Evolutionary conservation across 352 stramenopile genomes (phyloP).

Genomic region (Pythium insidiosum): DNA sequence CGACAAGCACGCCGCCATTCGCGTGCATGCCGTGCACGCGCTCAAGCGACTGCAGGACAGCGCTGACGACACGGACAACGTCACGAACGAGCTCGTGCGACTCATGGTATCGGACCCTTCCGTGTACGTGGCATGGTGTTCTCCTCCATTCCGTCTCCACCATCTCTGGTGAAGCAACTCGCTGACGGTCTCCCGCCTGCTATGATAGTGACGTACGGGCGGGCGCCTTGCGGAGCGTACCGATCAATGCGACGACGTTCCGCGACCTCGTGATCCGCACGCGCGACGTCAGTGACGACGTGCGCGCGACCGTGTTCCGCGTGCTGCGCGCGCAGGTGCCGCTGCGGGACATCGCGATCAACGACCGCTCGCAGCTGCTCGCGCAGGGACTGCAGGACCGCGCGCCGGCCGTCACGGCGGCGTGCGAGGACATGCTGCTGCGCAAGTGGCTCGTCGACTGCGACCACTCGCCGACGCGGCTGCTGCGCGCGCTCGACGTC

Average conservation of each 20-base stretch:
- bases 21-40: slow-evolving; percentile 50
- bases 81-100: slow-evolving; percentile 36
- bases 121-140: slow-evolving; percentile 32
- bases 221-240: slow-evolving; percentile 44
- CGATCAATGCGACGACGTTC: slow-evolving; percentile 29
- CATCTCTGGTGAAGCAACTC: too few relatives aligned
- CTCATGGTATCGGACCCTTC: slow-evolving; percentile 62
- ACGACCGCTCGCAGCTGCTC: slow-evolving; percentile 58
- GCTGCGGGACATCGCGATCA: slow-evolving; percentile 51
- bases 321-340: slow-evolving; percentile 32
- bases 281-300: slow-evolving; percentile 61
- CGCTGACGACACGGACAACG: slow-evolving; percentile 26
- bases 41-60: slow-evolving; percentile 52
- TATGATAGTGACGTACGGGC: slow-evolving; percentile 53
- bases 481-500: slow-evolving; percentile 55
- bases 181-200: not conserved
- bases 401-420: slow-evolving; percentile 27
- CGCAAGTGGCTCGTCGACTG: slow-evolving; percentile 54
- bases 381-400: slow-evolving; percentile 73
- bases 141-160: not conserved
- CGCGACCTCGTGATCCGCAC: slow-evolving; percentile 62
- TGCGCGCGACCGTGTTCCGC: slow-evolving; percentile 51
- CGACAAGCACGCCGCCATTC: slow-evolving; percentile 54
- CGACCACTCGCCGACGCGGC: slow-evolving; percentile 35
- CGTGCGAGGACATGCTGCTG: slow-evolving; percentile 70